phyloP scores from a whole-genome alignment of 1,139 yeast species.

The Hansenula lynferdii region DNA sequence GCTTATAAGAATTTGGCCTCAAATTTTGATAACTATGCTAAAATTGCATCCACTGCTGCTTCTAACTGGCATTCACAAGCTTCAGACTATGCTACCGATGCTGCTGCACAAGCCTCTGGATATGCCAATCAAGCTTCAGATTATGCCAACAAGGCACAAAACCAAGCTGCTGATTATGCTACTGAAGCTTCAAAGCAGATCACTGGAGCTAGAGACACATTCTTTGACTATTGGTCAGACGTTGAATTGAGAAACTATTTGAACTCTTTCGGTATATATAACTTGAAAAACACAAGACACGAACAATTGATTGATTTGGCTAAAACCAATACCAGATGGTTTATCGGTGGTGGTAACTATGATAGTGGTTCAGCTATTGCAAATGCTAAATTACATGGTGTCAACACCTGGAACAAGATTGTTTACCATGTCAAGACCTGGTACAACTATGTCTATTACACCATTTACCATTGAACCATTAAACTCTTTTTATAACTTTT shows the following conservation, averaged over 20 bases:
- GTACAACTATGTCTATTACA: slow-evolving; percentile 12
- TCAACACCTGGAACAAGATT: slow-evolving; percentile 8
- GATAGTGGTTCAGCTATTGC: slow-evolving; percentile 4
- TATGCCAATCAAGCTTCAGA: slow-evolving; percentile 11
- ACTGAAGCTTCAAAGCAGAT: slow-evolving; percentile 11
- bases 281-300: slow-evolving; percentile 33
- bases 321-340: slow-evolving; percentile 38
- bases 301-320: slow-evolving; percentile 45
- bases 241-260: slow-evolving; percentile 52
- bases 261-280: slow-evolving; percentile 43
- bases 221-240: slow-evolving; percentile 47
- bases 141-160: too few relatives aligned
- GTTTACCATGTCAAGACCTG: slow-evolving; percentile 9
- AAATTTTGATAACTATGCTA: slow-evolving; percentile 8
- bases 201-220: slow-evolving; percentile 26
- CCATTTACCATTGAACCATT: slow-evolving; percentile 2
- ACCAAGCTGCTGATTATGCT: slow-evolving; percentile 16
- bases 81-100: slow-evolving; percentile 23
- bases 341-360: slow-evolving; percentile 23
- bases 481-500: too few relatives aligned
- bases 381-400: slow-evolving; percentile 10
- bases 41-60: slow-evolving; percentile 11
- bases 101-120: slow-evolving; percentile 23
- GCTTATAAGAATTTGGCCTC: slow-evolving; percentile 13
- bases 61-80: slow-evolving; percentile 7